Conservation (phyloP, 2,329 filamentous ascomycete species). For the Paraphaeosphaeria sporulosa region DNA sequence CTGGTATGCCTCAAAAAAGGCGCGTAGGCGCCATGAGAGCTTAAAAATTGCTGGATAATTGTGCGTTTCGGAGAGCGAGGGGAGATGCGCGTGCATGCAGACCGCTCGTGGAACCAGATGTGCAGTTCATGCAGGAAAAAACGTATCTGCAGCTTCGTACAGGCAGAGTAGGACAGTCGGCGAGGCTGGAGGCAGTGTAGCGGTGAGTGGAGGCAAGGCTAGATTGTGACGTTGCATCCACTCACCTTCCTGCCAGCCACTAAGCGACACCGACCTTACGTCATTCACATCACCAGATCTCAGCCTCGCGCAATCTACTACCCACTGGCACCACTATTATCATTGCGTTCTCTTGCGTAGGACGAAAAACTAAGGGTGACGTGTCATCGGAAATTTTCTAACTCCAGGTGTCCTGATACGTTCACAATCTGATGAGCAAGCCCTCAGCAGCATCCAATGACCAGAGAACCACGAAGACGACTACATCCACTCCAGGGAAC, state of each 20-base stretch:
- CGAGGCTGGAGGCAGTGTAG: slow-evolving; percentile 10
- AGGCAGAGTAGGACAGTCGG: background rate
- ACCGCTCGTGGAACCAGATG: slow-evolving; percentile 9
- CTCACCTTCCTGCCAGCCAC: background rate
- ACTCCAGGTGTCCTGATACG: background rate
- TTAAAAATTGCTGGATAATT: slow-evolving; percentile 2
- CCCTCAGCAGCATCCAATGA: no score
- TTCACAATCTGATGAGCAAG: no score
- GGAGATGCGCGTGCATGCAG: slow-evolving; percentile 3
- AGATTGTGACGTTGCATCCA: slow-evolving; percentile 14
- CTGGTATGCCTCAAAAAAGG: slow-evolving; percentile 13
- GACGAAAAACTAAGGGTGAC: background rate
- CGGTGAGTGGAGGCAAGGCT: slow-evolving; percentile 10
- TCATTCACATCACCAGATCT: background rate
- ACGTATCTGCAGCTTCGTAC: background rate
- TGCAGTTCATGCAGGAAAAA: slow-evolving; percentile 8
- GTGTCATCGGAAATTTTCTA: background rate
- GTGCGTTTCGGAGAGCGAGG: slow-evolving; percentile 4
- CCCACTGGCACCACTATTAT: background rate
- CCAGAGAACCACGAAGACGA: no score
- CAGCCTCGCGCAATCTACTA: slow-evolving; percentile 1
- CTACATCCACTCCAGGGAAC: no score
- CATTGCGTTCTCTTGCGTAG: background rate
- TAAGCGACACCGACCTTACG: slow-evolving; percentile 1
- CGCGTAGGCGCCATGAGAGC: slow-evolving; percentile 5